Conservation (phyloP, 345 rosid species). For the Dipteronia dyeriana region DNA sequence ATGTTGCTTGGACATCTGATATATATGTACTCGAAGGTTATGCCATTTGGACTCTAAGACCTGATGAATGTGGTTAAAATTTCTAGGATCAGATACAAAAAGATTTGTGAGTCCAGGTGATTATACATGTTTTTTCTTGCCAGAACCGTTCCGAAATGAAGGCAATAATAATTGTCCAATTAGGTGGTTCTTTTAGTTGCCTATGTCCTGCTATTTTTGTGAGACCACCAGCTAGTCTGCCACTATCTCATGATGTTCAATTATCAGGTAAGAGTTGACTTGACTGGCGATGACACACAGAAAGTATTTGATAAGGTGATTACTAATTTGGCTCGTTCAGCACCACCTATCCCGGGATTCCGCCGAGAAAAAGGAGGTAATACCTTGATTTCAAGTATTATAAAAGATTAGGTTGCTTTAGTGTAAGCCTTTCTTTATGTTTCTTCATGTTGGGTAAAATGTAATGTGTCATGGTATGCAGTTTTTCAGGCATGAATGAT, state of each 20-base stretch:
- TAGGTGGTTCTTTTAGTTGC: neutral
- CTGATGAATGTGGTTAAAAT: neutral
- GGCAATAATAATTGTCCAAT: neutral
- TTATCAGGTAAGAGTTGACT: conserved; percentile 58
- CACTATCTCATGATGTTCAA: conserved; percentile 14
- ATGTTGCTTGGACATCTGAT: neutral
- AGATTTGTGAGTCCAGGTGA: neutral
- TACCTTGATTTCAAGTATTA: neutral
- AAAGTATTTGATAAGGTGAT: conserved; percentile 50
- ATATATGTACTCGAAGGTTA: neutral
- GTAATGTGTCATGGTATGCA: neutral
- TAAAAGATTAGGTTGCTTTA: neutral
- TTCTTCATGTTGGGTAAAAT: neutral
- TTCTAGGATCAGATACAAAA: neutral
- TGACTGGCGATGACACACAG: conserved; percentile 52
- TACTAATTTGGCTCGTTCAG: conserved; percentile 50
- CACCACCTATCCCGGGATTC: conserved; percentile 72
- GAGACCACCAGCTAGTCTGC: neutral
- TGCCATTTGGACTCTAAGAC: neutral
- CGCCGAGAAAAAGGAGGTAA: conserved; percentile 66
- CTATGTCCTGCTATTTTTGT: neutral
- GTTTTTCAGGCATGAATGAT: neutral
- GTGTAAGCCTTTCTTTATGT: neutral
- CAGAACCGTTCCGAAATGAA: neutral
- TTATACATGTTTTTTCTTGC: too few species aligned